These are phyloP conservation scores for Nicotiana attenuata DNA, from an alignment of 257 asterid species.

Conservation along the genomic window DNA sequence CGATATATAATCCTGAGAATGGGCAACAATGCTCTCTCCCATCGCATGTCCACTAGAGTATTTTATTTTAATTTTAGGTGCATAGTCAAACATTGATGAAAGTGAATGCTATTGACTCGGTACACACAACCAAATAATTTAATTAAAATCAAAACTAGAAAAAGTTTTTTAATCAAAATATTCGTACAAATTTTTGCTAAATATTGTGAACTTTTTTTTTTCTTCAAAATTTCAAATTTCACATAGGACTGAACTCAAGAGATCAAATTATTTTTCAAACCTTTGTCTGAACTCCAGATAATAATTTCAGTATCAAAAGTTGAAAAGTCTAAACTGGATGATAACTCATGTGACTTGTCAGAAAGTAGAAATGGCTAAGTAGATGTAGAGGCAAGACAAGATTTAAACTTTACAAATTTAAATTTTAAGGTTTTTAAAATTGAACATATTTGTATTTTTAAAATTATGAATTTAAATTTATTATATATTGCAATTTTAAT, in stretches of 20 bases:
- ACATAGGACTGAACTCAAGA: neutral
- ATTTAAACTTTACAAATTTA: too few relatives aligned
- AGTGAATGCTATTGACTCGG: neutral
- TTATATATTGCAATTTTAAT: too few relatives aligned
- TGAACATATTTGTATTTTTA: too few relatives aligned
- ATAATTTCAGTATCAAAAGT: neutral
- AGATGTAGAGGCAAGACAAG: neutral
- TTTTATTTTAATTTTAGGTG: neutral
- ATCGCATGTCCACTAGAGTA: conserved; percentile 22
- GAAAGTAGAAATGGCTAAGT: neutral
- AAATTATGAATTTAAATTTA: too few relatives aligned
- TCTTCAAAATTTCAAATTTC: too few relatives aligned
- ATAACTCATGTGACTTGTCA: neutral
- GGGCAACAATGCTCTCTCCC: conserved; percentile 35
- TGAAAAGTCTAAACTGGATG: neutral
- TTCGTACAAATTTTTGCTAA: too few relatives aligned
- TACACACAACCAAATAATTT: neutral
- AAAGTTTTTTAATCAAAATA: neutral
- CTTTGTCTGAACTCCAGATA: neutral
- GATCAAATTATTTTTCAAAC: neutral
- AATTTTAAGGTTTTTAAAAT: too few relatives aligned
- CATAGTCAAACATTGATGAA: neutral
- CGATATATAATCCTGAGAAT: conserved; percentile 42
- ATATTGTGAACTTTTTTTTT: too few relatives aligned
- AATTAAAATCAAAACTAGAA: too few relatives aligned